Conservation (phyloP, 768 basidiomycete genomes). For the Tricholoma terreum region DNA sequence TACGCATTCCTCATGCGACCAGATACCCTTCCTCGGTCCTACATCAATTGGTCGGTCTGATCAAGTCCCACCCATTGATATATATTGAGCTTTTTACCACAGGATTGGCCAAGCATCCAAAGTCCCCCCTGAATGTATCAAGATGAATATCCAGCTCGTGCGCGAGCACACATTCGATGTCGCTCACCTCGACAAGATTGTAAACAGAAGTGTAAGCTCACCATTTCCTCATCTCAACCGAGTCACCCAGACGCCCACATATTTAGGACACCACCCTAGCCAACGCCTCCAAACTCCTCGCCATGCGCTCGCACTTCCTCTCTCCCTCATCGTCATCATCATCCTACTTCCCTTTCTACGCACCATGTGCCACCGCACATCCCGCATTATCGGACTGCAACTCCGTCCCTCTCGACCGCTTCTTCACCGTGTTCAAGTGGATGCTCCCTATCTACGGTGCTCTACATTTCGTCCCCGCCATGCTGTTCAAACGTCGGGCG, state of each 20-base stretch:
- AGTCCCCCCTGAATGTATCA: conserved; percentile 54
- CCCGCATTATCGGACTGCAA: conserved; percentile 64
- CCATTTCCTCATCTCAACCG: background rate
- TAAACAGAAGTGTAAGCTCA: conserved; percentile 43
- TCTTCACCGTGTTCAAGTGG: conserved; percentile 80
- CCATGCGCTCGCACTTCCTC: conserved; percentile 37
- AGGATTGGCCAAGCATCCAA: conserved; percentile 76
- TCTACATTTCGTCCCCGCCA: conserved; percentile 81
- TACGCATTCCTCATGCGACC: conserved; percentile 76
- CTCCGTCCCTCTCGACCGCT: conserved; percentile 61
- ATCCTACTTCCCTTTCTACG: conserved; percentile 49
- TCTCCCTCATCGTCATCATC: conserved; percentile 24
- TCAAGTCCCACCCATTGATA: background rate
- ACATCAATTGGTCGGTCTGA: conserved; percentile 62
- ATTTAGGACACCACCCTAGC: conserved; percentile 49
- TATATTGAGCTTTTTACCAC: background rate
- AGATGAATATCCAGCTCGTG: conserved; percentile 60
- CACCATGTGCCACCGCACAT: conserved; percentile 73
- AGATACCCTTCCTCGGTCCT: conserved; percentile 80
- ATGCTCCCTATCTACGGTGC: conserved; percentile 85
- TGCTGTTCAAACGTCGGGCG: conserved; percentile 73
- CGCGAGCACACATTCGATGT: conserved; percentile 55
- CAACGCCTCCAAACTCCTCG: conserved; percentile 49
- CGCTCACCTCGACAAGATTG: conserved; percentile 51
- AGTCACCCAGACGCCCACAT: background rate